phyloP scores from a whole-genome alignment of 2,329 filamentous ascomycete genomes.

The Stemphylium vesicarium region DNA sequence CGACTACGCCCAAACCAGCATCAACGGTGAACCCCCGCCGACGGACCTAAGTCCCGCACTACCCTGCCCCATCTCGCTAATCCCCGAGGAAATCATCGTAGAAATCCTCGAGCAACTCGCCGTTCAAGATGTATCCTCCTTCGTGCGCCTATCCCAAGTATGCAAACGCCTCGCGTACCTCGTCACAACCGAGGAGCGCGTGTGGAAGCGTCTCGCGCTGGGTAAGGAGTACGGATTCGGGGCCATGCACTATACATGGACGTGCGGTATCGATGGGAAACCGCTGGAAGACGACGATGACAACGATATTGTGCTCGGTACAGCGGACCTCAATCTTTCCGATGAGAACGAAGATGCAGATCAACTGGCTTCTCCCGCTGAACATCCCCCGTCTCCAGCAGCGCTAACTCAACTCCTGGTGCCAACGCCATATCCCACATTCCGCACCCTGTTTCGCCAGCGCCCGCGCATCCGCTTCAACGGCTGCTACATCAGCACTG shows the following conservation, averaged over 20 bases:
- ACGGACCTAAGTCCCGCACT: slow-evolving; percentile 75
- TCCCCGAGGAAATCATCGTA: slow-evolving; percentile 84
- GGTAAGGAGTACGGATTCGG: slow-evolving; percentile 77
- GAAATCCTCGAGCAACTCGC: slow-evolving; percentile 79
- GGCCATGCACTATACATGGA: slow-evolving; percentile 82
- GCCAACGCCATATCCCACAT: slow-evolving; percentile 49
- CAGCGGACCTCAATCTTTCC: slow-evolving; percentile 17
- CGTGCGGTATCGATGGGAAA: slow-evolving; percentile 63
- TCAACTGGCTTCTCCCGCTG: background rate
- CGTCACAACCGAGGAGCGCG: slow-evolving; percentile 79
- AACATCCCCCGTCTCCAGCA: slow-evolving; percentile 8
- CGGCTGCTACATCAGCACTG: slow-evolving; percentile 94
- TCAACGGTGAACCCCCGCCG: slow-evolving; percentile 69
- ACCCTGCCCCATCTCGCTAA: slow-evolving; percentile 76
- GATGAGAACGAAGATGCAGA: slow-evolving; percentile 23
- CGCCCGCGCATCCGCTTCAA: slow-evolving; percentile 92
- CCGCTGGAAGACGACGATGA: slow-evolving; percentile 47
- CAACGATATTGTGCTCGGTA: slow-evolving; percentile 39
- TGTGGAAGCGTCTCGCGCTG: slow-evolving; percentile 81
- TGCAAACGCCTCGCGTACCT: slow-evolving; percentile 89
- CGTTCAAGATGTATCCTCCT: slow-evolving; percentile 74
- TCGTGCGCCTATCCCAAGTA: slow-evolving; percentile 76
- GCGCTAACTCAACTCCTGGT: slow-evolving; percentile 44
- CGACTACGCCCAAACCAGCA: slow-evolving; percentile 73
- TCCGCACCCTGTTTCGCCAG: slow-evolving; percentile 74